These are phyloP conservation scores for Plantago rigida DNA, from an alignment of 305 asterid species.

Conservation along the genomic window DNA sequence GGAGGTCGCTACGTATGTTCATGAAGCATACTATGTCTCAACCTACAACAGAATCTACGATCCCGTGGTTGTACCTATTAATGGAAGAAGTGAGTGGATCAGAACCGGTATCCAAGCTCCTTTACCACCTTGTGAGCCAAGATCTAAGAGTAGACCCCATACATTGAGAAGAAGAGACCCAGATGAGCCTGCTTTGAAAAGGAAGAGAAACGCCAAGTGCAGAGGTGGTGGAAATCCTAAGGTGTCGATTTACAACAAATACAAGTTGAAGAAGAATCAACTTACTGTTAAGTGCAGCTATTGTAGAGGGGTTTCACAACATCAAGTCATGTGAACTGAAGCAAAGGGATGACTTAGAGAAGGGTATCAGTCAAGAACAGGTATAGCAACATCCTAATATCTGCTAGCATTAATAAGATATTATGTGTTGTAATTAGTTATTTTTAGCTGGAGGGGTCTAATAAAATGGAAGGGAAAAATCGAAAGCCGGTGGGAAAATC, in stretches of 20 bases:
- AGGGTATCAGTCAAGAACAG: too few species aligned
- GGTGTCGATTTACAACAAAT: background rate
- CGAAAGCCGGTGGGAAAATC: too few species aligned
- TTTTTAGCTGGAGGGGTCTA: too few species aligned
- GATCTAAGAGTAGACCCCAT: too few species aligned
- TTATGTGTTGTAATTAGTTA: too few species aligned
- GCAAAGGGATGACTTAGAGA: too few species aligned
- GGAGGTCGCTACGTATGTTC: background rate
- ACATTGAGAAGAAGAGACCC: too few species aligned
- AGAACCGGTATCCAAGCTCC: background rate
- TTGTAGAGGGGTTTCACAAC: background rate
- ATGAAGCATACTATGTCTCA: background rate
- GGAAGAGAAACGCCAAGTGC: background rate
- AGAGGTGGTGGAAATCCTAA: background rate
- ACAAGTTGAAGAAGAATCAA: background rate
- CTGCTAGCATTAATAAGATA: too few species aligned
- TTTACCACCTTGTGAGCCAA: background rate
- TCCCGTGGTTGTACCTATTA: background rate
- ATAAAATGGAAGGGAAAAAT: too few species aligned
- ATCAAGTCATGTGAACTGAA: too few species aligned
- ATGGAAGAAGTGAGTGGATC: background rate
- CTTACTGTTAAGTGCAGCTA: background rate
- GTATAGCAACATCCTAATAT: too few species aligned
- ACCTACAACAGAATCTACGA: background rate
- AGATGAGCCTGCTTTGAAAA: too few species aligned